A percentile compares a stretch with the other conserved stretches of the same genome.
phyloP scores from a whole-genome alignment of 768 basidiomycete genomes.

The Leccinum barrowsii region DNA sequence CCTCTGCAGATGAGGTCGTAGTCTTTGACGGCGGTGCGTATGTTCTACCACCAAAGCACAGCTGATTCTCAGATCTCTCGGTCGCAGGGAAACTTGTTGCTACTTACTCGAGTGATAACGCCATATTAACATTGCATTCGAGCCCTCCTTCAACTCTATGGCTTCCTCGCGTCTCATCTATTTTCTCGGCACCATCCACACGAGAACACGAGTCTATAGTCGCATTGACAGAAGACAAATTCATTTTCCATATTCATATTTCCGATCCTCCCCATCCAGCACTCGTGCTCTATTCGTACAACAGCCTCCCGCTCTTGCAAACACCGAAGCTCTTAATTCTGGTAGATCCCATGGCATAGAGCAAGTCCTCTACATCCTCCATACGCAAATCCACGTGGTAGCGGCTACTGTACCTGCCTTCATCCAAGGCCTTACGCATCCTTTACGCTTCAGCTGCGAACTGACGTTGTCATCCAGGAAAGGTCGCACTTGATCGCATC shows the following conservation, averaged over 20 bases:
- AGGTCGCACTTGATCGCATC: constrained; percentile 10
- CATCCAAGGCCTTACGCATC: constrained; percentile 20
- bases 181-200: constrained; percentile 68
- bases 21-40: constrained; percentile 61
- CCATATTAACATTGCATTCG: constrained; percentile 52
- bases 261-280: constrained; percentile 32
- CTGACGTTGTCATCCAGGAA: constrained; percentile 13
- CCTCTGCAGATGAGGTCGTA: constrained; percentile 60
- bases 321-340: constrained; percentile 58
- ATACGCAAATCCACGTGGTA: neutral
- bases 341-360: constrained; percentile 89
- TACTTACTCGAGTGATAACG: constrained; percentile 50
- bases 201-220: constrained; percentile 54
- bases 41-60: neutral
- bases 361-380: constrained; percentile 33
- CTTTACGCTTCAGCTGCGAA: constrained; percentile 12
- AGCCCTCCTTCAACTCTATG: constrained; percentile 38
- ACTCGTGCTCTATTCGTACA: constrained; percentile 46
- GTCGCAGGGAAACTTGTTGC: constrained; percentile 50
- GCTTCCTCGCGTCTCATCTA: constrained; percentile 51
- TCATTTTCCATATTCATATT: constrained; percentile 55
- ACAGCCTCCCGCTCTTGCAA: constrained; percentile 48
- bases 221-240: constrained; percentile 60
- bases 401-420: neutral
- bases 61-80: constrained; percentile 8